Percentiles rank a stretch among this genome's conserved stretches.
Conservation (phyloP, 345 rosid genomes). For the Dimocarpus longan region DNA sequence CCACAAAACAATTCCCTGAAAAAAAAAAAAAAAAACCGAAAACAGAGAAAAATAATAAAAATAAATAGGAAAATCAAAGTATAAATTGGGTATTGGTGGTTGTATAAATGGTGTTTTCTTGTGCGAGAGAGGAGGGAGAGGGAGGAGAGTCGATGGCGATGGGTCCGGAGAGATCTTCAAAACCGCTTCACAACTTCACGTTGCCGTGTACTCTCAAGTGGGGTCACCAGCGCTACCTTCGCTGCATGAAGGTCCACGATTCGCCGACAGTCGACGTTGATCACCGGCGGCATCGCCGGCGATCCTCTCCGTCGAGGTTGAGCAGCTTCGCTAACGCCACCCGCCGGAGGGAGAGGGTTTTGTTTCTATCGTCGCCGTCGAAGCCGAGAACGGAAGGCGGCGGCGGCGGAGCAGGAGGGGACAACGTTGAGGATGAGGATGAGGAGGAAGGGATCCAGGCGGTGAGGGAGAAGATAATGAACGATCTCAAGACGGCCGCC, state of each 20-base stretch:
- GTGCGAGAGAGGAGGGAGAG: constrained; percentile 27
- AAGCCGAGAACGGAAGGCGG: constrained; percentile 23
- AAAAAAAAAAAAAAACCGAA: not conserved
- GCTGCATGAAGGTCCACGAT: constrained; percentile 44
- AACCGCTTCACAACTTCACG: constrained; percentile 51
- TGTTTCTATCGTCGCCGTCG: not conserved
- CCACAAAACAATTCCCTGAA: constrained; percentile 11
- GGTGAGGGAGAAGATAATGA: constrained; percentile 56
- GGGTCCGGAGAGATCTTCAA: constrained; percentile 54
- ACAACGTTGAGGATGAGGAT: constrained; percentile 1
- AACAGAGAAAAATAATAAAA: not conserved
- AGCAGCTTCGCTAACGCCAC: constrained; percentile 8
- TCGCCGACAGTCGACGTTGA: constrained; percentile 26
- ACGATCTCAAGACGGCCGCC: constrained; percentile 55
- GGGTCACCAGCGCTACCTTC: constrained; percentile 47
- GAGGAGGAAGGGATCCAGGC: constrained; percentile 65
- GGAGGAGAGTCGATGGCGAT: constrained; percentile 32
- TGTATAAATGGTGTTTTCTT: constrained; percentile 41
- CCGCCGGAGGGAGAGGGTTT: constrained; percentile 24
- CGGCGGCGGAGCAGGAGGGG: constrained; percentile 6
- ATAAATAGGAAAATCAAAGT: not conserved
- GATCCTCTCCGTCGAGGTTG: constrained; percentile 38
- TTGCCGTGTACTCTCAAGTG: constrained; percentile 51
- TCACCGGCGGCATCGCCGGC: constrained; percentile 31
- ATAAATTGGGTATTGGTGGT: not conserved